phyloP scores from a whole-genome alignment of 2,329 filamentous ascomycete genomes.

The Coleophoma eucalyptorum region DNA sequence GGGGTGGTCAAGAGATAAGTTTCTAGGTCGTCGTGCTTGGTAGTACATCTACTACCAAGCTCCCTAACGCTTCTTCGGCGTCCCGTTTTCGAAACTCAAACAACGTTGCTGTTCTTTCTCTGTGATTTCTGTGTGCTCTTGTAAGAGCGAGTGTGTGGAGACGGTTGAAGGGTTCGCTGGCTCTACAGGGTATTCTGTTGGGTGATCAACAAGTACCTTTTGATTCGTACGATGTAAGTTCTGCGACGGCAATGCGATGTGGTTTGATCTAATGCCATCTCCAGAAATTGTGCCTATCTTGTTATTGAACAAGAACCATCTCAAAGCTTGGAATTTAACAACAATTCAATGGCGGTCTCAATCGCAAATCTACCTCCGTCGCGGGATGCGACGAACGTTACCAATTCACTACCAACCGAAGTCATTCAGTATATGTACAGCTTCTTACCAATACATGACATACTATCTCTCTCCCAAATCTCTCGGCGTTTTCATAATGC shows the following conservation, averaged over 20 bases:
- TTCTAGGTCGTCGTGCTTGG: conserved; percentile 14
- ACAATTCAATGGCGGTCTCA: neutral
- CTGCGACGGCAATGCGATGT: too few relatives aligned
- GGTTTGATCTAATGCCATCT: too few relatives aligned
- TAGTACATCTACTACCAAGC: conserved; percentile 15
- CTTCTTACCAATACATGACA: conserved; percentile 19
- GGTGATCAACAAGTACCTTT: too few relatives aligned
- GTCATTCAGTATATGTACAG: conserved; percentile 26
- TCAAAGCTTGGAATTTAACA: neutral
- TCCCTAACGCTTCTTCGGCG: conserved; percentile 15
- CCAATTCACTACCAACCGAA: conserved; percentile 22
- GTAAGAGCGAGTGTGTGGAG: too few relatives aligned
- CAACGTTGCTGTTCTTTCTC: conserved; percentile 1
- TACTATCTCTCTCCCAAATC: conserved; percentile 23
- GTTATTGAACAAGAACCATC: neutral
- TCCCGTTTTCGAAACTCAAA: conserved; percentile 12
- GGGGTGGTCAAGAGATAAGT: conserved; percentile 25
- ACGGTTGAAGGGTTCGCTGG: too few relatives aligned
- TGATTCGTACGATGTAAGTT: too few relatives aligned
- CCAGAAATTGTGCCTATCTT: too few relatives aligned
- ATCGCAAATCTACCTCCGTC: neutral
- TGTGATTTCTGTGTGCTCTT: too few relatives aligned
- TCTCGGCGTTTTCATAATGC: conserved; percentile 20
- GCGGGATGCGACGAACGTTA: conserved; percentile 3
- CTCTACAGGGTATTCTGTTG: too few relatives aligned